Percentiles rank a stretch among this genome's conserved stretches.
These are phyloP conservation scores for Orbilia blumenaviensis DNA, from an alignment of 2,329 filamentous ascomycete species.

Conservation along the genomic window DNA sequence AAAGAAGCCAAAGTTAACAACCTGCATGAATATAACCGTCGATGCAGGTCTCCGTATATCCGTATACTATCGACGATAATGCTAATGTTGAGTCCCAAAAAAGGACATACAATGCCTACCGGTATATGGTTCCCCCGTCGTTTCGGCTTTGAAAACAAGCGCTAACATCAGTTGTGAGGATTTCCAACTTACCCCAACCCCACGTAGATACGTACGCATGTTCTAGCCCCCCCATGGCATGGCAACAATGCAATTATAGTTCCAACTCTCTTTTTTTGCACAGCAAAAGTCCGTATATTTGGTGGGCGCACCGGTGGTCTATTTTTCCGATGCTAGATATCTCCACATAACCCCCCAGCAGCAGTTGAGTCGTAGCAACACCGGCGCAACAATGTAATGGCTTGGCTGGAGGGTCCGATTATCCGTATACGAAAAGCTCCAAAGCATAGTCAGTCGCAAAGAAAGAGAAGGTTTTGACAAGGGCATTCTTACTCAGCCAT, in stretches of 20 bases:
- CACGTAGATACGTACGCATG: not conserved
- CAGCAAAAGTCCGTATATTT: too few species aligned
- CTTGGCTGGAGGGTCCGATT: not conserved
- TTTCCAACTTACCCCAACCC: conserved; percentile 6
- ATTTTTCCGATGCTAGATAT: conserved; percentile 24
- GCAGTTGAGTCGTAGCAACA: not conserved
- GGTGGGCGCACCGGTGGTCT: not conserved
- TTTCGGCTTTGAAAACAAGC: not conserved
- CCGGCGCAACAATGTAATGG: not conserved
- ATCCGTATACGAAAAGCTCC: not conserved
- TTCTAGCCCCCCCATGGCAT: conserved; percentile 2
- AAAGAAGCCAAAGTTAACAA: too few species aligned
- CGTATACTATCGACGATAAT: not conserved
- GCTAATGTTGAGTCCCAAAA: not conserved
- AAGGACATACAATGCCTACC: too few species aligned
- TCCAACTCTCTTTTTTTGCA: too few species aligned
- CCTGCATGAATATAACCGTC: conserved; percentile 5
- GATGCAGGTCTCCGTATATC: not conserved
- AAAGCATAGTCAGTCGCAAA: not conserved
- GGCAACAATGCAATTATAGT: conserved; percentile 33
- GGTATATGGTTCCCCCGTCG: too few species aligned
- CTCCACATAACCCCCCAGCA: too few species aligned
- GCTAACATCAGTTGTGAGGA: conserved; percentile 13
- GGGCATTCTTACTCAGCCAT: conserved; percentile 13
- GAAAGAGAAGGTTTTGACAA: not conserved